Percentiles rank a stretch among this genome's conserved stretches.
These are phyloP conservation scores for Kondoa malvinella DNA, from an alignment of 768 basidiomycete genomes.

Conservation along the genomic window DNA sequence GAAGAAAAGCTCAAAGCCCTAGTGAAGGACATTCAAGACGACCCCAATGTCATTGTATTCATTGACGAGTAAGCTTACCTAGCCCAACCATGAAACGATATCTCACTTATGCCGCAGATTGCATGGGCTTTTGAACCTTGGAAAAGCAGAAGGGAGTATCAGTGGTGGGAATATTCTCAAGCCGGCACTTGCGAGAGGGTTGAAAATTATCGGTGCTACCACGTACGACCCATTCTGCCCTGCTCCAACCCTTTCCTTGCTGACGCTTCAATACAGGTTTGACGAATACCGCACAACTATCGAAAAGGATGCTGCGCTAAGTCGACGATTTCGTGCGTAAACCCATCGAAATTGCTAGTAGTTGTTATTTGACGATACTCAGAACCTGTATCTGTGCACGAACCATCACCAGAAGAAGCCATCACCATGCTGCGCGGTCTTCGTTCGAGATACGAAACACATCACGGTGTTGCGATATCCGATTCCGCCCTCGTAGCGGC, in stretches of 20 bases:
- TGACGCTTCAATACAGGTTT: constrained; percentile 31
- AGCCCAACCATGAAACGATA: too few species aligned
- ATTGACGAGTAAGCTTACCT: too few species aligned
- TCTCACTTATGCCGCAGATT: too few species aligned
- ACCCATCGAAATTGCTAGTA: too few species aligned
- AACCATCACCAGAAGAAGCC: constrained; percentile 62
- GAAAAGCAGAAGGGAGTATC: constrained; percentile 76
- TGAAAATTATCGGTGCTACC: constrained; percentile 60
- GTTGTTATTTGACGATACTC: neutral
- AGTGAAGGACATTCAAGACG: constrained; percentile 57
- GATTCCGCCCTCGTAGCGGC: constrained; percentile 76
- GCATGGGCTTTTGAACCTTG: constrained; percentile 79
- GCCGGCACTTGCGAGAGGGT: constrained; percentile 41
- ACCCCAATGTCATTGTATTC: constrained; percentile 72
- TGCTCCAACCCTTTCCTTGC: too few species aligned
- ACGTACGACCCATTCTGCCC: constrained; percentile 36
- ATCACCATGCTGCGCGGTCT: constrained; percentile 86
- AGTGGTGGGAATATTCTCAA: constrained; percentile 42
- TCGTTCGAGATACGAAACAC: constrained; percentile 78
- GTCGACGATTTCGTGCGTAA: constrained; percentile 12
- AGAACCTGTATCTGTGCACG: constrained; percentile 66
- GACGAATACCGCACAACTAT: constrained; percentile 80
- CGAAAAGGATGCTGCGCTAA: constrained; percentile 47
- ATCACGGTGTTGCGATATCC: constrained; percentile 76
- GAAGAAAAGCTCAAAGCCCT: constrained; percentile 86